These are phyloP conservation scores for Delonix regia DNA, from an alignment of 306 rosid species.

Conservation along the genomic window DNA sequence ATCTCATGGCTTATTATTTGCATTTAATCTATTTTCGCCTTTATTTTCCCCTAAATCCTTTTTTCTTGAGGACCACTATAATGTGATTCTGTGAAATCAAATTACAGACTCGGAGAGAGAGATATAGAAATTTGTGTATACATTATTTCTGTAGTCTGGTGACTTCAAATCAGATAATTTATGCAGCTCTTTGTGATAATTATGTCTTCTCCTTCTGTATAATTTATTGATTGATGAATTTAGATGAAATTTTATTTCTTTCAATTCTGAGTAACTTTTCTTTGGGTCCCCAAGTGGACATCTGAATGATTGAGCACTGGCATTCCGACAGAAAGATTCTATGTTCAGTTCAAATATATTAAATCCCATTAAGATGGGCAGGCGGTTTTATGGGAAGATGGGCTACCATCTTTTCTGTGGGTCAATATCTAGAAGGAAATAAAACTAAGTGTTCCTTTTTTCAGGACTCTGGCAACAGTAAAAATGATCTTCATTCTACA, in stretches of 20 bases:
- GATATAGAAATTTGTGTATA: neutral
- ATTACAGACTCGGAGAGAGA: neutral
- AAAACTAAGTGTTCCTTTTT: neutral
- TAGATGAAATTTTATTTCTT: neutral
- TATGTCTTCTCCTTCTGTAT: no score
- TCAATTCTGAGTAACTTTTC: neutral
- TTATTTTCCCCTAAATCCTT: slow-evolving; percentile 12
- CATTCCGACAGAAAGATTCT: neutral
- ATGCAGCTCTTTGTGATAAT: no score
- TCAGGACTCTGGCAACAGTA: neutral
- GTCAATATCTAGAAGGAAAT: neutral
- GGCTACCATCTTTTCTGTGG: neutral
- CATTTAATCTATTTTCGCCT: slow-evolving; percentile 24
- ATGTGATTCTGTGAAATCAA: neutral
- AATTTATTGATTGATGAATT: neutral
- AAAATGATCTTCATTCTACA: neutral
- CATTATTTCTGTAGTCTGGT: no score
- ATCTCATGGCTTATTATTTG: slow-evolving; percentile 9
- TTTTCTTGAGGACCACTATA: neutral
- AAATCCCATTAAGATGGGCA: neutral
- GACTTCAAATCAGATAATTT: no score
- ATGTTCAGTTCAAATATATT: neutral
- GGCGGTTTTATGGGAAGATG: neutral
- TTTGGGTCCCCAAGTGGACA: neutral
- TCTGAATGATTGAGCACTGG: neutral